Evolutionary conservation across 768 basidiomycete species (phyloP).

Genomic region (Dioszegia hungarica): DNA sequence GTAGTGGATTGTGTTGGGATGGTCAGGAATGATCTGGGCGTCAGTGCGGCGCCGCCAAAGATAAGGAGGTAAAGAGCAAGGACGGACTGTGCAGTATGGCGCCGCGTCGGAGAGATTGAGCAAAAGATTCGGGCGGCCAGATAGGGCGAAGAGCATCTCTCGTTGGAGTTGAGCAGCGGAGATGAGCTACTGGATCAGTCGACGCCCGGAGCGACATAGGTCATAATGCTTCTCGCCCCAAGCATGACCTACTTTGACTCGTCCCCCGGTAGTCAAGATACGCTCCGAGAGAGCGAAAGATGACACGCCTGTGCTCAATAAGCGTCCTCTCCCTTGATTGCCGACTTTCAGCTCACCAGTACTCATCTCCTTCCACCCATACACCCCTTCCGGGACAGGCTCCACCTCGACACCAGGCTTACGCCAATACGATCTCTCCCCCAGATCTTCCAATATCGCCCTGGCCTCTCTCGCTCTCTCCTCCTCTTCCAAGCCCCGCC

Average conservation of each 20-base stretch:
- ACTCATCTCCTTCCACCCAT: slow-evolving; percentile 31
- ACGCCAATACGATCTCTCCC: slow-evolving; percentile 28
- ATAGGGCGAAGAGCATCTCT: slow-evolving; percentile 32
- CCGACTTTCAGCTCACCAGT: slow-evolving; percentile 16
- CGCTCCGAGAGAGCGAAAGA: background rate
- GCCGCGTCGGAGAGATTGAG: slow-evolving; percentile 8
- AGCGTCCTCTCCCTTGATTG: too few species aligned
- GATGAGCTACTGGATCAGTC: slow-evolving; percentile 19
- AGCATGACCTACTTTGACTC: background rate
- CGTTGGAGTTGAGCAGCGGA: slow-evolving; percentile 25
- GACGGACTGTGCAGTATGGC: background rate
- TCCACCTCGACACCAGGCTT: slow-evolving; percentile 4
- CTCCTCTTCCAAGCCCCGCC: slow-evolving; percentile 1
- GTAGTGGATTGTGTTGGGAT: slow-evolving; percentile 20
- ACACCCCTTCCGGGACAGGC: slow-evolving; percentile 6
- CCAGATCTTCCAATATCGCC: slow-evolving; percentile 6
- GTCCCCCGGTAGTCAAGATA: background rate
- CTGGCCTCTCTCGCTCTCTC: slow-evolving; percentile 12
- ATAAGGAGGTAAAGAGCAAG: background rate
- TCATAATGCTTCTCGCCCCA: too few species aligned
- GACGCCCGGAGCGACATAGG: too few species aligned
- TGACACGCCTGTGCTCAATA: background rate
- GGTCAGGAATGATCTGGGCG: background rate
- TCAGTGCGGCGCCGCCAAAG: background rate
- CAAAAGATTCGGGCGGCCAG: slow-evolving; percentile 25